These are phyloP conservation scores for Eucalyptus polyanthemos DNA, from an alignment of 345 rosid species.

Conservation along the genomic window DNA sequence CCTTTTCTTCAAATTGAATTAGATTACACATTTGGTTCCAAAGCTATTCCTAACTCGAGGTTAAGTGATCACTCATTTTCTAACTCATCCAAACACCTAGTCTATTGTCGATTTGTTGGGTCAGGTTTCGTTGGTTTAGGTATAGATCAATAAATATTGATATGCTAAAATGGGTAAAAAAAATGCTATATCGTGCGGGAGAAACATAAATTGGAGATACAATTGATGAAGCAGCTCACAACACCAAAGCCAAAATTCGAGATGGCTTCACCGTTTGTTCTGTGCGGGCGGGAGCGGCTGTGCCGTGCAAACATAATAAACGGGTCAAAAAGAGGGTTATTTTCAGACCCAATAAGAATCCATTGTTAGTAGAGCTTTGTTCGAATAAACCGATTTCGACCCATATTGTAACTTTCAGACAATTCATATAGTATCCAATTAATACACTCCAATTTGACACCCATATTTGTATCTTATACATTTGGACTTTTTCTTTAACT, in stretches of 20 bases:
- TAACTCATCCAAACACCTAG: neutral
- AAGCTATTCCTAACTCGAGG: neutral
- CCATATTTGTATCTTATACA: rapidly evolving
- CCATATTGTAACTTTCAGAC: neutral
- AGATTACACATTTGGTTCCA: neutral
- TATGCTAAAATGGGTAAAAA: neutral
- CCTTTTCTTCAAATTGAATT: neutral
- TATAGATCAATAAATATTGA: neutral
- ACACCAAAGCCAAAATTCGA: neutral
- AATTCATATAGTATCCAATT: neutral
- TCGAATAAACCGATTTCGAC: too few relatives aligned
- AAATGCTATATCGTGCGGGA: too few relatives aligned
- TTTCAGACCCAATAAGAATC: too few relatives aligned
- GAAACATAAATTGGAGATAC: neutral
- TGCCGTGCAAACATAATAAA: too few relatives aligned
- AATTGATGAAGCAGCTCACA: neutral
- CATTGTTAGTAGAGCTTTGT: too few relatives aligned
- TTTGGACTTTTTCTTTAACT: neutral
- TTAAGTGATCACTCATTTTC: neutral
- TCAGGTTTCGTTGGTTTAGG: neutral
- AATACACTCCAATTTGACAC: neutral
- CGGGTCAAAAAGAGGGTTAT: too few relatives aligned
- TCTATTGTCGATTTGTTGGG: neutral
- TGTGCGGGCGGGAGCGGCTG: too few relatives aligned
- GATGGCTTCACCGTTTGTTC: too few relatives aligned